Conservation (phyloP, 768 basidiomycete genomes). For the Austroboletus eburneus region DNA sequence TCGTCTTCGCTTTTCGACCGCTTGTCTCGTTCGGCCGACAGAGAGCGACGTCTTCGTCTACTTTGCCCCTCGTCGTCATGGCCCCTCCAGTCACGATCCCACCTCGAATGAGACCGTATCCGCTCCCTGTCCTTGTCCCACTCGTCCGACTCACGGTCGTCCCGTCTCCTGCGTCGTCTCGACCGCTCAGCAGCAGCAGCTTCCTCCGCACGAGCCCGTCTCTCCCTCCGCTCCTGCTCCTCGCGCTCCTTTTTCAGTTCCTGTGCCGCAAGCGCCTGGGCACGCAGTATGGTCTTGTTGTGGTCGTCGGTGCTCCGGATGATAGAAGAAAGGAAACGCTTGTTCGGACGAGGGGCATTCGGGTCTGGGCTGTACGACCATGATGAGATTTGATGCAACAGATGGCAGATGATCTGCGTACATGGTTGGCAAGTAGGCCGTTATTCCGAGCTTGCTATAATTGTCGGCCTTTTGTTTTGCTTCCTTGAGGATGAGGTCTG, state of each 20-base stretch:
- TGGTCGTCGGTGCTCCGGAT: slow-evolving; percentile 95
- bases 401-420: slow-evolving; percentile 33
- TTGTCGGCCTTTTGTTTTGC: slow-evolving; percentile 87
- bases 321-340: slow-evolving; percentile 78
- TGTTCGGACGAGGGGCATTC: slow-evolving; percentile 76
- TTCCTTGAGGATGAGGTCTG: slow-evolving; percentile 86
- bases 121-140: slow-evolving; percentile 40
- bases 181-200: slow-evolving; percentile 65
- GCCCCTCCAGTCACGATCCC: slow-evolving; percentile 45
- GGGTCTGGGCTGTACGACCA: slow-evolving; percentile 49
- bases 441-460: slow-evolving; percentile 73
- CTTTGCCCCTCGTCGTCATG: slow-evolving; percentile 31
- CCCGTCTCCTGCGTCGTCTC: slow-evolving; percentile 35
- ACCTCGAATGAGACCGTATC: slow-evolving; percentile 39
- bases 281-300: slow-evolving; percentile 76
- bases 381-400: not conserved
- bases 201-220: slow-evolving; percentile 68
- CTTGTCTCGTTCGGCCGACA: slow-evolving; percentile 27
- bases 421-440: slow-evolving; percentile 64
- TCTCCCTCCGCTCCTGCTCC: slow-evolving; percentile 60
- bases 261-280: slow-evolving; percentile 68
- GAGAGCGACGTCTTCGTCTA: slow-evolving; percentile 26
- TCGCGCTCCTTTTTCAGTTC: slow-evolving; percentile 66
- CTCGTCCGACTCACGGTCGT: slow-evolving; percentile 24
- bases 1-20: slow-evolving; percentile 10